phyloP scores from a whole-genome alignment of 495 filamentous ascomycete genomes.

The Hamigera avellanea region DNA sequence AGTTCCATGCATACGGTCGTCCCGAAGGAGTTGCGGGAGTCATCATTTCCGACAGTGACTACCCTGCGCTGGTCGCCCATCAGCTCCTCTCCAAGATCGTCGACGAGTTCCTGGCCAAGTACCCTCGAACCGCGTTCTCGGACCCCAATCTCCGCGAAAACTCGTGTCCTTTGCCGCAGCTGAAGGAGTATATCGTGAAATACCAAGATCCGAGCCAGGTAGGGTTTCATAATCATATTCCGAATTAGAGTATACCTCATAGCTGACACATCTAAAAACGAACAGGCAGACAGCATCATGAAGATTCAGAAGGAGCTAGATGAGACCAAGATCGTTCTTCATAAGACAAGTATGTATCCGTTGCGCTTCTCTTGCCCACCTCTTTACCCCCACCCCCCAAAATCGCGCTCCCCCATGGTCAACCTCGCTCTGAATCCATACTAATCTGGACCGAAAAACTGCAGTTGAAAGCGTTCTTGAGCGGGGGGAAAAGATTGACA shows the following conservation, averaged over 20 bases:
- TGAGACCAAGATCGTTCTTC: constrained; percentile 94
- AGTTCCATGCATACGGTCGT: constrained; percentile 87
- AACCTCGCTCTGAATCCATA: too few relatives aligned
- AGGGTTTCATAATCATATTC: too few relatives aligned
- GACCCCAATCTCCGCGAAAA: constrained; percentile 28
- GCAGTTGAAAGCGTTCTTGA: constrained; percentile 80
- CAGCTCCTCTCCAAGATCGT: constrained; percentile 83
- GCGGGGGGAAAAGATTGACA: constrained; percentile 79
- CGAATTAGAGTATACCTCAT: too few relatives aligned
- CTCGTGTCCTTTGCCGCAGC: constrained; percentile 47
- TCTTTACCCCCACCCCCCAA: too few relatives aligned
- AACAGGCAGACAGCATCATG: constrained; percentile 81
- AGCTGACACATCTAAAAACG: too few relatives aligned
- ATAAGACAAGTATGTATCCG: too few relatives aligned
- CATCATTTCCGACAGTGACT: constrained; percentile 83
- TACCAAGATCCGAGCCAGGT: constrained; percentile 85
- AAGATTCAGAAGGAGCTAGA: constrained; percentile 96
- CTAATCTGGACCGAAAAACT: too few relatives aligned
- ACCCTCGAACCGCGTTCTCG: constrained; percentile 59
- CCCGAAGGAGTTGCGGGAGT: constrained; percentile 80
- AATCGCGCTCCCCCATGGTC: too few relatives aligned
- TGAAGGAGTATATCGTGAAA: constrained; percentile 72
- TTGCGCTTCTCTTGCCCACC: too few relatives aligned
- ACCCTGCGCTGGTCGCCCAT: constrained; percentile 85
- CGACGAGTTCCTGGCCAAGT: constrained; percentile 79